Conservation (phyloP, 768 basidiomycete species). For the Tricholoma matsutake region DNA sequence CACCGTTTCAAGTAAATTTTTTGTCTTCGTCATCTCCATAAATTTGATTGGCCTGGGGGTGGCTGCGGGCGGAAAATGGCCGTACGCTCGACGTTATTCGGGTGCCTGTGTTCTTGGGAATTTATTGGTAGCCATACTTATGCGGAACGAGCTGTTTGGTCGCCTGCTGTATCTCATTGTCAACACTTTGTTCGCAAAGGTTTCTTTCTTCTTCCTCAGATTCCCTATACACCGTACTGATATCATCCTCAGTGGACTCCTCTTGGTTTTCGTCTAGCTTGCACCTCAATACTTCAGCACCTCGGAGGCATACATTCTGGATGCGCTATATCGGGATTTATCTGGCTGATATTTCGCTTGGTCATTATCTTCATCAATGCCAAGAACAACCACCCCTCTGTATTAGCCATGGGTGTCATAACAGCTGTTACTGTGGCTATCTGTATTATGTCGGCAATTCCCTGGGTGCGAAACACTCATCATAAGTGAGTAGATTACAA, state of each 20-base stretch:
- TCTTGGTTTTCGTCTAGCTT: slow-evolving; percentile 65
- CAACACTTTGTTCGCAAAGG: slow-evolving; percentile 72
- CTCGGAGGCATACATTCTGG: slow-evolving; percentile 80
- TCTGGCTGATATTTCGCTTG: slow-evolving; percentile 67
- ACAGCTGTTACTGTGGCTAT: slow-evolving; percentile 58
- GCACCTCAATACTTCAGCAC: slow-evolving; percentile 72
- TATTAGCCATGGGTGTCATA: slow-evolving; percentile 59
- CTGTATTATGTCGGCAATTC: slow-evolving; percentile 66
- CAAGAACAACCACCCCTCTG: slow-evolving; percentile 47
- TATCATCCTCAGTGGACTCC: slow-evolving; percentile 57
- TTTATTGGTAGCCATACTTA: slow-evolving; percentile 65
- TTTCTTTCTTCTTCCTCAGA: slow-evolving; percentile 14
- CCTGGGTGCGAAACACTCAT: slow-evolving; percentile 78
- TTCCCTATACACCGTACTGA: slow-evolving; percentile 9
- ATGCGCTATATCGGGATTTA: slow-evolving; percentile 66
- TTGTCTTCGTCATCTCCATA: slow-evolving; percentile 54
- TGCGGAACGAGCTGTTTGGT: slow-evolving; percentile 78
- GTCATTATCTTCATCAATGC: slow-evolving; percentile 51
- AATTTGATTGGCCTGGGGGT: slow-evolving; percentile 63
- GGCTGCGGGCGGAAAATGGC: slow-evolving; percentile 62
- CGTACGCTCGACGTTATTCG: slow-evolving; percentile 56
- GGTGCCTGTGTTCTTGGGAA: slow-evolving; percentile 73
- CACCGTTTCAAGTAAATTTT: slow-evolving; percentile 53
- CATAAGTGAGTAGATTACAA: slow-evolving; percentile 57
- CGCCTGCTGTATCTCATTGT: slow-evolving; percentile 62